These are phyloP conservation scores for Coemansia sp. DNA, from an alignment of 192 early-diverging fungal species.

Conservation along the genomic window DNA sequence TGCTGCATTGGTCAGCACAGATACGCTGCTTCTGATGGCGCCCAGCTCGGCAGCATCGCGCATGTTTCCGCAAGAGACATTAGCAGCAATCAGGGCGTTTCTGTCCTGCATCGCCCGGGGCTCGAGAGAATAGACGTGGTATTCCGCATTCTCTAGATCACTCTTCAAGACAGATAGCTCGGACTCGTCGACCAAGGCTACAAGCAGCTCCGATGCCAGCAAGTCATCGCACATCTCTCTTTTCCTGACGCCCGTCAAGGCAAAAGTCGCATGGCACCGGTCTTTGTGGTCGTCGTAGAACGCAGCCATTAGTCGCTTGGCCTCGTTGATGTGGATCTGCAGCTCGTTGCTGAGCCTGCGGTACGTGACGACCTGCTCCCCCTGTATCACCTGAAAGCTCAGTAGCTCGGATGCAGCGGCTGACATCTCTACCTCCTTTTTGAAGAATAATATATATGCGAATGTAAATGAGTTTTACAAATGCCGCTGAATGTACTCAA, in stretches of 20 bases:
- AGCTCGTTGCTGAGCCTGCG: constrained; percentile 49
- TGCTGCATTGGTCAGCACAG: neutral
- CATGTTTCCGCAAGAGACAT: constrained; percentile 27
- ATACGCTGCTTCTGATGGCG: constrained; percentile 33
- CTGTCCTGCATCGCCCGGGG: constrained; percentile 8
- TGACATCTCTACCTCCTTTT: neutral
- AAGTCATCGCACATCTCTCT: neutral
- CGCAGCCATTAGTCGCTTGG: constrained; percentile 34
- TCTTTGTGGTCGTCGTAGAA: constrained; percentile 30
- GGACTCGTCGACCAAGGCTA: constrained; percentile 27
- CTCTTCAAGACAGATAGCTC: constrained; percentile 19
- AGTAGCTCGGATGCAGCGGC: constrained; percentile 19
- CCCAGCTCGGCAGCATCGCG: constrained; percentile 33
- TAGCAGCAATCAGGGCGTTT: constrained; percentile 27
- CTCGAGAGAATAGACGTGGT: constrained; percentile 42
- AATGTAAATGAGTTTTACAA: neutral
- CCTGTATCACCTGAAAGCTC: constrained; percentile 30
- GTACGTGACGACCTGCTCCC: constrained; percentile 46
- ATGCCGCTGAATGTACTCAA: neutral
- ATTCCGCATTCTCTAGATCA: constrained; percentile 16
- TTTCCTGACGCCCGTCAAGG: constrained; percentile 23
- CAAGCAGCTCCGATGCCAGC: constrained; percentile 15
- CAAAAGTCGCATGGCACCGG: constrained; percentile 39
- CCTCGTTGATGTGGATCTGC: constrained; percentile 36
- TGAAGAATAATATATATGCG: neutral